Conservation (phyloP, 306 rosid species). For the Glycine latifolia region DNA sequence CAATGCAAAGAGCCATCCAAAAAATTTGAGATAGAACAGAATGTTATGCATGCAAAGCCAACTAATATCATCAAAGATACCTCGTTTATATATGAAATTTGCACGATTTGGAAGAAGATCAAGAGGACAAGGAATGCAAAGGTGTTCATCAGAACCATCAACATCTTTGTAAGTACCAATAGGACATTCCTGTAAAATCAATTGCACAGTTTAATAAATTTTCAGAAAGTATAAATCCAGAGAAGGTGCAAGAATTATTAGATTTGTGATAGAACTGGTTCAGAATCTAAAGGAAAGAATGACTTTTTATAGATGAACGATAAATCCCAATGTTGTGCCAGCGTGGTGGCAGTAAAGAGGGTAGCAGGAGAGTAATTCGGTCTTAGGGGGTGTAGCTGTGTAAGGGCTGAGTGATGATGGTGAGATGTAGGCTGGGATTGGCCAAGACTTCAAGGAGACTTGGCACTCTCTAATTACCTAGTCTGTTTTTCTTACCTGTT, state of each 20-base stretch:
- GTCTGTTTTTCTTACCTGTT: too few species aligned
- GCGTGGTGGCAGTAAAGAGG: neutral
- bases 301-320: neutral
- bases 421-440: neutral
- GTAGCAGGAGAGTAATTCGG: too few species aligned
- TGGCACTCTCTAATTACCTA: too few species aligned
- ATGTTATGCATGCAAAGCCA: conserved; percentile 40
- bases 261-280: conserved; percentile 3
- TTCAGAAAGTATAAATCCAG: conserved; percentile 30
- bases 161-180: conserved; percentile 88
- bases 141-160: conserved; percentile 79
- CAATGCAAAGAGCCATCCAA: conserved; percentile 50
- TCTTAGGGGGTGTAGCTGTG: neutral
- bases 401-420: too few species aligned
- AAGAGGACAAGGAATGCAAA: conserved; percentile 89
- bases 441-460: too few species aligned
- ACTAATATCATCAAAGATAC: conserved; percentile 55
- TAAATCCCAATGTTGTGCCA: neutral
- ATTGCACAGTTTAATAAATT: conserved; percentile 44
- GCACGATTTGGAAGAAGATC: conserved; percentile 96
- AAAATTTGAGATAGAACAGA: conserved; percentile 29
- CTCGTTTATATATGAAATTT: conserved; percentile 84
- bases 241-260: conserved; percentile 38
- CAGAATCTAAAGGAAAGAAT: neutral
- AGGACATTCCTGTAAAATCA: conserved; percentile 87